Conservation (phyloP, 139 green algal genomes). For the Chlamydomonas incerta region DNA sequence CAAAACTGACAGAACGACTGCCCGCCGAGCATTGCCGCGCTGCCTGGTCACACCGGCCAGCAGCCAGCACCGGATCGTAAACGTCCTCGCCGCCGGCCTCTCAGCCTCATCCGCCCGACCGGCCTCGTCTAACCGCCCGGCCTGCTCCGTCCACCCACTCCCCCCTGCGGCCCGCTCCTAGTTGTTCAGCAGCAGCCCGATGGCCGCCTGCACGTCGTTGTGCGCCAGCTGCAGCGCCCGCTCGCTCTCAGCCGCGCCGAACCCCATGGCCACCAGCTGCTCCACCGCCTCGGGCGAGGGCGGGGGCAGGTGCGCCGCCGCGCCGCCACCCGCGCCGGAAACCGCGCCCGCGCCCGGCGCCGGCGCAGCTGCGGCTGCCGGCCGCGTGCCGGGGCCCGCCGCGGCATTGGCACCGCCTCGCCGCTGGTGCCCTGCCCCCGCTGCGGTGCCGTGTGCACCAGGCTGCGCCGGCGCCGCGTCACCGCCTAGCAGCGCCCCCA, state of each 20-base stretch:
- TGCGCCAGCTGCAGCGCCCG: constrained; percentile 56
- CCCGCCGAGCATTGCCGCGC: no score
- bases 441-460: not conserved
- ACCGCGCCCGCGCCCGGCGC: not conserved
- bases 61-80: no score
- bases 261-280: constrained; percentile 77
- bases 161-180: no score
- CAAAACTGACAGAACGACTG: no score
- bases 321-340: not conserved
- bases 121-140: no score
- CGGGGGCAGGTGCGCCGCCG: constrained; percentile 25
- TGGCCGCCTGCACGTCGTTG: constrained; percentile 74
- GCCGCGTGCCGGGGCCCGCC: not conserved
- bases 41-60: no score
- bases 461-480: not conserved
- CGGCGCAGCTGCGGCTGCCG: not conserved
- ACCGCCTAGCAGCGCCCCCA: constrained; percentile 29
- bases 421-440: not conserved
- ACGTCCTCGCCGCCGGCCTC: no score
- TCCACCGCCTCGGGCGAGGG: constrained; percentile 67
- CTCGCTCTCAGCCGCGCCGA: constrained; percentile 48
- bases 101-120: no score
- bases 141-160: no score
- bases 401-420: not conserved
- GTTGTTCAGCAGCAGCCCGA: constrained; percentile 54